Conservation (phyloP, 2,329 filamentous ascomycete species). For the Monilinia aucupariae region DNA sequence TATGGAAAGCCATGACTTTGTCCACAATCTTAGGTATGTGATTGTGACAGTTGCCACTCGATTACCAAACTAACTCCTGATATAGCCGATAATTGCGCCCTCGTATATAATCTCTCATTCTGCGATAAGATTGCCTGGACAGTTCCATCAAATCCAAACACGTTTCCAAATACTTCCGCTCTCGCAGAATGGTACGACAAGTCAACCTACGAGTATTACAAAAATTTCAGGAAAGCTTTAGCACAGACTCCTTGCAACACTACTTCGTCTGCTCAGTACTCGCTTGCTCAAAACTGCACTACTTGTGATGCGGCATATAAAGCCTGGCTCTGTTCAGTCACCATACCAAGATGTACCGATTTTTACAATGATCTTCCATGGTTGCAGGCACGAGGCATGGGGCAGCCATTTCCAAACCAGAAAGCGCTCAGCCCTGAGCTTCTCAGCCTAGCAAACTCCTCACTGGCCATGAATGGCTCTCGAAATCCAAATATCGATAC, state of each 20-base stretch:
- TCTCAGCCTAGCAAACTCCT: conserved; percentile 26
- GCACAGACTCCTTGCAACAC: conserved; percentile 83
- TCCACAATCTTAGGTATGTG: conserved; percentile 67
- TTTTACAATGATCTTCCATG: conserved; percentile 52
- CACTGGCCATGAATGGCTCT: conserved; percentile 45
- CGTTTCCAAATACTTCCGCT: conserved; percentile 52
- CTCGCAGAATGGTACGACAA: conserved; percentile 74
- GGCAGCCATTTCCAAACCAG: conserved; percentile 66
- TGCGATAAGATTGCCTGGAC: conserved; percentile 87
- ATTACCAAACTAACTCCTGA: conserved; percentile 17
- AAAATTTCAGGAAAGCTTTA: conserved; percentile 74
- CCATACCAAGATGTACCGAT: conserved; percentile 87
- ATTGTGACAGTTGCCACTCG: conserved; percentile 1
- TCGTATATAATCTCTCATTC: conserved; percentile 82
- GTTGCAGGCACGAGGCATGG: conserved; percentile 63
- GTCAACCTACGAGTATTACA: conserved; percentile 63
- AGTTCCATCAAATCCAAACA: conserved; percentile 71
- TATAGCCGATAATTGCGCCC: conserved; percentile 70
- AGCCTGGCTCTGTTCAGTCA: conserved; percentile 88
- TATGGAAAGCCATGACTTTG: conserved; percentile 70
- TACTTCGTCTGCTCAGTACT: conserved; percentile 67
- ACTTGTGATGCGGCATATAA: conserved; percentile 82
- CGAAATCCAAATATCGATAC: conserved; percentile 70
- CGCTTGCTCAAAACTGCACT: conserved; percentile 67
- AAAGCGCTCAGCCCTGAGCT: conserved; percentile 43